Evolutionary conservation across 371 early-diverging fungal species (phyloP), one percentile per base, ranked within the genome.

Genomic region (Mucor plumbeus): DNA sequence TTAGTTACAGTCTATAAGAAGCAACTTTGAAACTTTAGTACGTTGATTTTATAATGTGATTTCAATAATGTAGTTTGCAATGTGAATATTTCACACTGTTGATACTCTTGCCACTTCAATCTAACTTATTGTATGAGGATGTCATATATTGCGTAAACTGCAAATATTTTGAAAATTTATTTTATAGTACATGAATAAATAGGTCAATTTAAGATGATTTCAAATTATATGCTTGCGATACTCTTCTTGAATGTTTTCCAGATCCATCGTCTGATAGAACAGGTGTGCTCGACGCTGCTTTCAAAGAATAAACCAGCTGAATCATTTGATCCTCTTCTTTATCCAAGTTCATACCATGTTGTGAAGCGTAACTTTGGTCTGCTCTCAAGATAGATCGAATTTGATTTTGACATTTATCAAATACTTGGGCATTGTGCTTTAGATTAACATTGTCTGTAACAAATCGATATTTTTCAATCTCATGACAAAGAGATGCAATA

Each of bases 291-390:
- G 79, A 68, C 1, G 80, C 76, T 34, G 70, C 72, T 47, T 81
- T 81, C 19, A 81, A 58, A 1, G 81, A 78, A 66, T 81, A 81
- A 0, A 81, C 81, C 10, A 84, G 62, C 48, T 84, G 84, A n/a
- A 84, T 81, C 84, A 84, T 84, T 57, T 84, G 81, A 59, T 84
- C 84, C 44, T 84, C 84, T 31, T 81, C 81, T 21, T 65, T 70
- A 4, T 68, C 66, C 9, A 84, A 57, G 7, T 73, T 57, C 78
- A 81, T 78, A 11, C 80, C 82, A 64, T 78, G 80, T 26, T 80
- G 78, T 3, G 72, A 36, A n/a, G 84, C 81, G 70, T 84, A 81
- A 36, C 80, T 81, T 56, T 80, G 61, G 38, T 80, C 82, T 1
- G 82, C 73, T 31, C 79, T 70, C 15, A 84, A 60, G 44, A 84